Evolutionary conservation across 1,284 basidiomycete genomes (phyloP), one percentile per base, ranked within the genome.

Genomic region (Irpex sp.): DNA sequence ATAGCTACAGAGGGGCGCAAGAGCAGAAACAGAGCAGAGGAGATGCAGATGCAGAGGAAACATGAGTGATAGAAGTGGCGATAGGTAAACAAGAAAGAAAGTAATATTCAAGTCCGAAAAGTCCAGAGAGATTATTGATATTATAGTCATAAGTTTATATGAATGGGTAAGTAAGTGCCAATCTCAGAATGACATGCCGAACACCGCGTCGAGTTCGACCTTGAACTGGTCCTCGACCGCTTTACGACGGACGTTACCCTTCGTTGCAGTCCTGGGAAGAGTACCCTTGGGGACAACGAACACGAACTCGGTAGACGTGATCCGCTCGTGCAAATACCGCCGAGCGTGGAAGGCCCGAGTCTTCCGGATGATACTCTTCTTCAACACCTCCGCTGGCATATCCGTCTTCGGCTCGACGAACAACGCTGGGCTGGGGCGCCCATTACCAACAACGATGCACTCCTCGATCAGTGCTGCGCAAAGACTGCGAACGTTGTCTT

Each of bases 301-400:
- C 63, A 88, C 78, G 73, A 83, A 75, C 52, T 80, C 75, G 3
- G 79, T 66, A 9, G 76, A 78, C 3, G 77, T 79, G 72, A 88
- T 84, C 18, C 83, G 83, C 68, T 88, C 86, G 70, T 88, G 86
- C 58, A 87, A 74, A 70, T 89, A 88, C 61, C 86, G 78, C 55
- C 86, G 76, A 21, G 76, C 77, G 70, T 88, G 83, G 73, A 88
- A 88, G 47, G 77, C 77, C 18, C 82, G 77, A 2, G 82, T 88
- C 63, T 84, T 83, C n/a, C 84, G 80, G 62, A 88, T 78, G 65
- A 88, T 83, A 45, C 85, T 82, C 65, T 79, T 80, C 74, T 82
- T 86, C 10, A 88, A 74, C 69, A 76, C 80, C 63, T 69, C 70
- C 51, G 78, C 69, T 19, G 74, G 78, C 23, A 63, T 33, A 4